Evolutionary conservation across 441 rosid genomes (phyloP).

Genomic region (Eutrema salsugineum): DNA sequence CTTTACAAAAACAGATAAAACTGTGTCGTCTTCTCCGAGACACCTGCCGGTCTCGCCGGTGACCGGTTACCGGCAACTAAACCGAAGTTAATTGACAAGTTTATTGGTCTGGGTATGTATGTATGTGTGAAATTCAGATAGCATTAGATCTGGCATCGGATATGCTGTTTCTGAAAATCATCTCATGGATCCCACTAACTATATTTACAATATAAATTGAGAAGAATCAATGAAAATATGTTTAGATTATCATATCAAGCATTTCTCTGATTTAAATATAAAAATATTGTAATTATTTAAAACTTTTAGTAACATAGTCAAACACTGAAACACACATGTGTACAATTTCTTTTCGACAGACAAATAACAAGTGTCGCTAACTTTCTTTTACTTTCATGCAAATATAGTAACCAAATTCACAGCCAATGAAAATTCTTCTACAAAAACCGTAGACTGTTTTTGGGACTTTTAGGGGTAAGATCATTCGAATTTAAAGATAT

Average conservation of each 20-base stretch:
- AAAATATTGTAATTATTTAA: background rate
- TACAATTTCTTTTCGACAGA: too few species aligned
- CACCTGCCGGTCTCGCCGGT: constrained; percentile 13
- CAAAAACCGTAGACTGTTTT: too few species aligned
- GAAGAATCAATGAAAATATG: background rate
- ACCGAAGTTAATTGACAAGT: background rate
- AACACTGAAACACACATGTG: too few species aligned
- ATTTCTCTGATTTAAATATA: background rate
- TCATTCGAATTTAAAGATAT: too few species aligned
- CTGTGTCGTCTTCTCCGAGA: constrained; percentile 5
- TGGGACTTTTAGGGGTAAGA: too few species aligned
- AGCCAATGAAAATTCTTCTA: too few species aligned
- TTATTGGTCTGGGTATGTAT: background rate
- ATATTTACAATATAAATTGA: background rate
- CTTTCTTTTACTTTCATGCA: too few species aligned
- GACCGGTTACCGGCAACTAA: background rate
- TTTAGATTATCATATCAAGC: background rate
- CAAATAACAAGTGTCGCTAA: too few species aligned
- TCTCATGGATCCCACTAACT: background rate
- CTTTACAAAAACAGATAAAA: background rate
- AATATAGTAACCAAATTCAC: too few species aligned
- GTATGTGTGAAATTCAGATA: background rate
- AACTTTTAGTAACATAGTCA: too few species aligned
- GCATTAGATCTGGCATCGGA: background rate
- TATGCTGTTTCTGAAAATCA: background rate